Base-by-base conservation (phyloP, 768 basidiomycete species). In the Termitomyces sp. region DNA sequence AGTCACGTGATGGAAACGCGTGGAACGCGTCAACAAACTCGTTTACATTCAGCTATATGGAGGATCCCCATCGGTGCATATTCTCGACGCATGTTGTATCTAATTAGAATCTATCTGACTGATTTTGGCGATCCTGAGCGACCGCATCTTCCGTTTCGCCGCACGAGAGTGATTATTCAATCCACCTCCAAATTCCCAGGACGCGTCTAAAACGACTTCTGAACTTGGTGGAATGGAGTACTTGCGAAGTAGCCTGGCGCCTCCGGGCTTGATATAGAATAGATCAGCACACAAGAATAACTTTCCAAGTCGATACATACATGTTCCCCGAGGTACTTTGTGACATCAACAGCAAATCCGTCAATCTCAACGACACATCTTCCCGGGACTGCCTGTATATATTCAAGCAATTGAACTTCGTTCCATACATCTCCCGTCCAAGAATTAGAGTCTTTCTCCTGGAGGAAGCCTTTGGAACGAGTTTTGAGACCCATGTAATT, bases 81-180 rank as follows among this genome's bases (percentile, higher is more conserved):
- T 12, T 10, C n/a, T 38, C 36, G 6, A 27, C 3, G 6, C 12
- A 36, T 38, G 7, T 13, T 15, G n/a, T 38, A 25, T 36, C 25
- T 38, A 10, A 12, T 18, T n/a, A 4, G 35, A 38, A 18, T 49
- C 11, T 38, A 3, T 13, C 16, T 25, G 23, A 10, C 31, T n/a
- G 7, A 81, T 49, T 52, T 66, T 76, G 18, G 83, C 84, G 11
- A 85, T 60, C 49, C 77, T 68, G 36, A 84, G 62, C 44, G 78
- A 71, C n/a, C 61, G 58, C 76, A 85, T 74, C 41, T 75, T 69
- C 59, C 69, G 70, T 57, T 68, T 73, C 13, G 84, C 84, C 3
- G 78, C 77, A n/a, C 78, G 73, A 13, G 85, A 84, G 61, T 90
- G 88, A 52, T 82, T 83, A 63, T 90, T 92, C 61, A 88, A 69